phyloP scores from a whole-genome alignment of 1,284 basidiomycete genomes.

The Ganoderma meredithae region DNA sequence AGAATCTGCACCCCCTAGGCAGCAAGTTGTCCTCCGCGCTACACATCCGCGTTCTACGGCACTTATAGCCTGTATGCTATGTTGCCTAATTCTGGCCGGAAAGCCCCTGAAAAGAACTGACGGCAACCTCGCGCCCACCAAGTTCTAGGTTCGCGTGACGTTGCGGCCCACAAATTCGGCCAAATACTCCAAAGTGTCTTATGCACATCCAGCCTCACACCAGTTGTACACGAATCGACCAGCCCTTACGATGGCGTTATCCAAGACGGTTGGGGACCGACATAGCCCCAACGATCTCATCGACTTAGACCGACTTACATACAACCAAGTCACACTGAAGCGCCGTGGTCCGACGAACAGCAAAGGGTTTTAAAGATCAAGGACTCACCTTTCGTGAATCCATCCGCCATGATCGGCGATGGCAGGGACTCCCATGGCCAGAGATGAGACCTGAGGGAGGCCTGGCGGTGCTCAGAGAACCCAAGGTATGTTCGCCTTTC shows the following conservation, averaged over 20 bases:
- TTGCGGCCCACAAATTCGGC: slow-evolving; percentile 5
- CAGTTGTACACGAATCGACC: background rate
- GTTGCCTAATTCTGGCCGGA: background rate
- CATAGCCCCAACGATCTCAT: background rate
- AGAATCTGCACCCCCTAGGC: background rate
- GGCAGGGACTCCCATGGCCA: background rate
- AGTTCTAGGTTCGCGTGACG: background rate
- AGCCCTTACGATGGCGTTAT: background rate
- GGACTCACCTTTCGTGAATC: background rate
- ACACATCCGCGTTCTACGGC: background rate
- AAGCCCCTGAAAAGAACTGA: background rate
- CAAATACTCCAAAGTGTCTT: background rate
- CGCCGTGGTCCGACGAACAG: background rate
- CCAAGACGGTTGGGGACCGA: background rate
- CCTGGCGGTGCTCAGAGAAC: background rate
- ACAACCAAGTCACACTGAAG: background rate
- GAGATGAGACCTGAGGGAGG: background rate
- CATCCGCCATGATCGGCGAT: background rate
- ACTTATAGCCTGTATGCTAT: background rate
- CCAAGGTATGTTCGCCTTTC: background rate
- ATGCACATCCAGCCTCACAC: background rate
- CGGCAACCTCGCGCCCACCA: background rate
- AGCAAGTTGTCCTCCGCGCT: background rate
- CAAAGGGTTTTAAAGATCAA: background rate
- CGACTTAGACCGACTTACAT: too few species aligned